Evolutionary conservation across 306 rosid genomes (phyloP), one percentile per base, ranked within the genome.

Genomic region (Medicago ruthenica): DNA sequence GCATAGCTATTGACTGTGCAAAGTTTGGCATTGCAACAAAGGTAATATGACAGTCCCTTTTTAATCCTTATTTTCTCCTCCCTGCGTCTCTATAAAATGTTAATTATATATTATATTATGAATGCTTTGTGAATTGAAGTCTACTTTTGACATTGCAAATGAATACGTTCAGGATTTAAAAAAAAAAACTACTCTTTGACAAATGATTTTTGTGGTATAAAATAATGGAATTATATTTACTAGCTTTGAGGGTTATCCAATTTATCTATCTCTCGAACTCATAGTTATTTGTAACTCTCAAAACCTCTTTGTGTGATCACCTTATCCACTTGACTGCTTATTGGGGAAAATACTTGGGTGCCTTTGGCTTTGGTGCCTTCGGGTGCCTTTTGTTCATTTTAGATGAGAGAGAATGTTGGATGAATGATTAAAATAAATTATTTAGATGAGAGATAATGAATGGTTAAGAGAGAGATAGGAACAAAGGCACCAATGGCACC

Each of bases 1-100:
- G 88, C 12, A 86, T 88, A 50, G 99, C 99, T 63, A 88, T 96
- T 75, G 99, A 96, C 79, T 96, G 98, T 87, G 99, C 90, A 54
- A 92, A 90, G 83, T 83, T 85, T 83, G 99, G 98, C 79, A 77
- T 80, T 76, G 93, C 97, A 57, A 70, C 86, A 12, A 96, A 92
- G 99, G 99, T 96, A 87, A 47, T 79, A 51, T 18, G n/a, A 42
- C 81, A 22, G 36, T 67, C 9, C 27, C 70, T 68, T 67, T 37
- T 47, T 10, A 39, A 40, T 27, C 55, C 20, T 74, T 27, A 24
- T 71, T 73, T 74, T 41, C 58, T 67, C 40, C 36, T 54, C 6
- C 4, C 0, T 48, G 8, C 36, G 15, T 39, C 45, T 22, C 14
- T 74, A 17, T 40, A 47, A 73, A 36, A 4, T 58, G 64, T 12